Evolutionary conservation across 768 basidiomycete species (phyloP), one percentile per base, ranked within the genome.

Genomic region (Cubamyces sp.): DNA sequence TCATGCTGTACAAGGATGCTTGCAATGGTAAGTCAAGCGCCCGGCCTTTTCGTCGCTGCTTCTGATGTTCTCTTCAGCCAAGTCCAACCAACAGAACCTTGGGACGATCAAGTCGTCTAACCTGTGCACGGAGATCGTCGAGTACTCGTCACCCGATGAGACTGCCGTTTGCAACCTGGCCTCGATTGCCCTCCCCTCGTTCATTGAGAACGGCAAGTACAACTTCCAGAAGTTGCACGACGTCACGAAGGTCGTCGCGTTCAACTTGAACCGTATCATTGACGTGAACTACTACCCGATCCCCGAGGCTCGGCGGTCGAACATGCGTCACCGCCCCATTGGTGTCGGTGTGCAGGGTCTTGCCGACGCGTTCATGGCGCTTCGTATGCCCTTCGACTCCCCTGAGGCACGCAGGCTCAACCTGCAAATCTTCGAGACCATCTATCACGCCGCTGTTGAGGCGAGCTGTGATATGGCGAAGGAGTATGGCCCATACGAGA

Each of bases 81-180:
- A 99, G 79, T 98, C 96, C 15, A 99, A 99, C 79, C 97, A 99
- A 76, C 87, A 94, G 79, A 97, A 99, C 78, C 83, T 99, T 26
- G 97, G 97, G 30, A 96, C 94, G 8, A 98, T 99, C 88, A 98
- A 97, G 81, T 98, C 95, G 1, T 98, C 96, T 53, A 99, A 99
- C 74, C 81, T 99, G 49, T 99, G 97, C 81, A 98, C 96, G 5
- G 97, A 98, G 75, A 98, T 99, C 74, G 91, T 99, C 74, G 92
- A 99, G 76, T 98, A 98, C 79, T 96, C 94, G 47, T 84, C 96
- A 12, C 94, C 97, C 1, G 97, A 98, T 57, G 97, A 98, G 75
- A 93, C 89, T 40, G 97, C 97, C 40, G 97, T 98, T 34, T 99
- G 97, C 84, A 99, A 98, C 76, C 86, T 99, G 54, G 97, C 97